Base-by-base conservation (phyloP, 2,329 filamentous ascomycete genomes). In the Zasmidium citrigriseum region DNA sequence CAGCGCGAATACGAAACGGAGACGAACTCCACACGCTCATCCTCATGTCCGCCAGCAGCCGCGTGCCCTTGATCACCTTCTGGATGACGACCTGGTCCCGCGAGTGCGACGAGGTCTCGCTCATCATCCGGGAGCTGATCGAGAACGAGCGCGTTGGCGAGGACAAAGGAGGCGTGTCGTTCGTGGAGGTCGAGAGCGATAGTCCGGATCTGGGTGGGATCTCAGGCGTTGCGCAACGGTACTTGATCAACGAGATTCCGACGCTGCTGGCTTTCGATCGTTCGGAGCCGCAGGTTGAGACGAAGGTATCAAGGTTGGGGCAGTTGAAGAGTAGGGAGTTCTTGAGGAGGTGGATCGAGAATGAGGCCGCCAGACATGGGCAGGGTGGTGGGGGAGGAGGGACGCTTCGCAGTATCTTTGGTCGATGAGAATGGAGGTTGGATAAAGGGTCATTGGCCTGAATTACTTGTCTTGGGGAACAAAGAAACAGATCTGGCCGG, bases 31-130 rank as follows among this genome's bases (percentile, higher is more conserved):
- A 79, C 54, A 80, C 75, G 4, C 75, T 82, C 7, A 76, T 77
- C 5, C 72, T 82, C 49, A 75, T 80, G 60, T 79, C 77, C 16
- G 75, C 79, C 10, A 77, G 74, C 62, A 74, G 70, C 12, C 75
- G 77, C 45, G 70, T 72, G 9, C 73, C 79, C 0, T 67, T 83
- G 0, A 74, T 82, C 46, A 82, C 80, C 0, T 68, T 82, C 11
- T 83, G 80, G 80, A 79, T 74, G 44, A 77, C 80, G 1, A 75
- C 75, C 2, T 82, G 78, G 77, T 79, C 77, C 60, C 67, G 72
- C 1, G 76, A 75, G 4, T 81, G 78, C 67, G 73, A 75, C 22
- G 66, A 69, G 10, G 70, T 81, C 4, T 73, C 74, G 10, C 78
- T 79, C 1, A 60, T 81, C 4, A 52, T 82, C 10, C 68, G 67